Evolutionary conservation across 441 rosid species (phyloP).

Genomic region (Populus hybrid): DNA sequence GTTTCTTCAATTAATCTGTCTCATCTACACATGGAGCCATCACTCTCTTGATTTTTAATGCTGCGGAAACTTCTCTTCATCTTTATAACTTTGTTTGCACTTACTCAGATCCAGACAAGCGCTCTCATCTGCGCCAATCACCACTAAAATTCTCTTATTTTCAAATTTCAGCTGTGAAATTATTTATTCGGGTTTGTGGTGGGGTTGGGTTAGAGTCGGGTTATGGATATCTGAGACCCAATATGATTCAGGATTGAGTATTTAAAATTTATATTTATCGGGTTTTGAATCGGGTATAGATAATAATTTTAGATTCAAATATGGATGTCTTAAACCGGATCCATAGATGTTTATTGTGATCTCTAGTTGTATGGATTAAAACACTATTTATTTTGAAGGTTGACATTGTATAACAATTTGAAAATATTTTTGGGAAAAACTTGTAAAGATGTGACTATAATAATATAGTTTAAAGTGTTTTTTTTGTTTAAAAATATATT

Average conservation of each 20-base stretch:
- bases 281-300: neutral
- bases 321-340: no score
- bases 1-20: conserved; percentile 38
- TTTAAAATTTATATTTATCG: no score
- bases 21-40: neutral
- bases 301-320: no score
- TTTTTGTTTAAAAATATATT: no score
- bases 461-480: no score
- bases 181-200: neutral
- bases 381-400: no score
- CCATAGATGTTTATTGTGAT: no score
- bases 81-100: neutral
- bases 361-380: no score
- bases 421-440: no score
- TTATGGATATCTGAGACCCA: neutral
- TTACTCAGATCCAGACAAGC: neutral
- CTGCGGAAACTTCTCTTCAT: neutral
- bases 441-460: no score
- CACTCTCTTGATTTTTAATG: neutral
- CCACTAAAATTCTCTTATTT: neutral
- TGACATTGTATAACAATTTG: no score
- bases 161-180: no score
- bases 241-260: neutral
- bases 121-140: neutral
- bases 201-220: neutral